phyloP scores from a whole-genome alignment of 805 yeast genomes.

The Metschnikowia dekortorum region DNA sequence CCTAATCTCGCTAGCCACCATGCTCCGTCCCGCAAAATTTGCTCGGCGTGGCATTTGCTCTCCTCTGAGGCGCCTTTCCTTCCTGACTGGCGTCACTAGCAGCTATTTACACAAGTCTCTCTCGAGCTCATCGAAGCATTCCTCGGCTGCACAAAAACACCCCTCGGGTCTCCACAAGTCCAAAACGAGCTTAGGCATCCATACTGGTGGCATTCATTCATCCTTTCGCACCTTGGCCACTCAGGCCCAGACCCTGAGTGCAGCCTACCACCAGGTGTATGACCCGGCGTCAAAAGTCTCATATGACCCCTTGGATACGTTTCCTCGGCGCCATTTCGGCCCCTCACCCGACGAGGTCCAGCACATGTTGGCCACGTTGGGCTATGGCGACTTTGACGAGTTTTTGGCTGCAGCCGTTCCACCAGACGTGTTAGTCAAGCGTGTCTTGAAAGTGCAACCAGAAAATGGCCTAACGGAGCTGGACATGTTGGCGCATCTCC shows the following conservation, averaged over 20 bases:
- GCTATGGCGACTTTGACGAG: constrained; percentile 60
- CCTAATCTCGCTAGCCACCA: not conserved
- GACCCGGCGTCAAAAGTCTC: constrained; percentile 30
- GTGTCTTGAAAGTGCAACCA: constrained; percentile 67
- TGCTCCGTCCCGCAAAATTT: not conserved
- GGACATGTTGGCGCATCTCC: constrained; percentile 67
- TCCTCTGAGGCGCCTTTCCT: not conserved
- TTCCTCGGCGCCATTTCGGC: constrained; percentile 88
- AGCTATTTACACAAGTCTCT: not conserved
- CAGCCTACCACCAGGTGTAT: constrained; percentile 45
- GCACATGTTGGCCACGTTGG: constrained; percentile 63
- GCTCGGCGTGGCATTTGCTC: not conserved
- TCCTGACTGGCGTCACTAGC: not conserved
- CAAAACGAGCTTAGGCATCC: too few species aligned
- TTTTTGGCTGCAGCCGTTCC: constrained; percentile 78
- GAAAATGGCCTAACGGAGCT: constrained; percentile 73
- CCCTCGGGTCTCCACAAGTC: too few species aligned
- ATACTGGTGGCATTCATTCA: too few species aligned
- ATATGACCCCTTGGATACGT: constrained; percentile 61
- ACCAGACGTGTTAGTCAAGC: constrained; percentile 60
- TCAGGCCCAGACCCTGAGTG: constrained; percentile 53
- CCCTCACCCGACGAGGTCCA: constrained; percentile 61
- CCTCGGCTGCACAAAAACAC: too few species aligned
- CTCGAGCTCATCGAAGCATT: too few species aligned
- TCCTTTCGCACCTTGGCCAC: constrained; percentile 6